Percentiles rank a stretch among this genome's conserved stretches.
Evolutionary conservation across 352 stramenopile species (phyloP).

Genomic region (Aphanomyces invadans): DNA sequence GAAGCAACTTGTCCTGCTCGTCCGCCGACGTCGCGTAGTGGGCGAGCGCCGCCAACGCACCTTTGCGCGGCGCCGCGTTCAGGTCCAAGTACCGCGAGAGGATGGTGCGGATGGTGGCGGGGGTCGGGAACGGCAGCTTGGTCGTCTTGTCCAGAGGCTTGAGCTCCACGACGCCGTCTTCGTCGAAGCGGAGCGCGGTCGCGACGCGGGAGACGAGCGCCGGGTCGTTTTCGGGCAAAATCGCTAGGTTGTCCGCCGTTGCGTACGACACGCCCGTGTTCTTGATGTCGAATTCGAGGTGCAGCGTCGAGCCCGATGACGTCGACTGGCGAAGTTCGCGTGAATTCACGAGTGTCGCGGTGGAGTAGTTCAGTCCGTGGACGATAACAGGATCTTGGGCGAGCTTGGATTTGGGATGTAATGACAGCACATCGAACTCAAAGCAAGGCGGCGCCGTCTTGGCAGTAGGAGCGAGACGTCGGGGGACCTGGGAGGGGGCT

Average conservation of each 20-base stretch:
- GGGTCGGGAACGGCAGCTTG: constrained; percentile 89
- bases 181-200: constrained; percentile 74
- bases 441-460: constrained; percentile 35
- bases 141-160: constrained; percentile 40
- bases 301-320: constrained; percentile 75
- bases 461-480: neutral
- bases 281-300: constrained; percentile 85
- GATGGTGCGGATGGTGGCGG: constrained; percentile 88
- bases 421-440: constrained; percentile 50
- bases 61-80: constrained; percentile 84
- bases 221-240: constrained; percentile 86
- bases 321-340: constrained; percentile 78
- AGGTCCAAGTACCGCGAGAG: constrained; percentile 92
- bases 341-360: constrained; percentile 78
- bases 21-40: constrained; percentile 52
- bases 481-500: constrained; percentile 20
- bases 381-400: constrained; percentile 56
- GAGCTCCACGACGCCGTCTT: constrained; percentile 85
- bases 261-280: constrained; percentile 80
- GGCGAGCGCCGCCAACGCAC: constrained; percentile 71
- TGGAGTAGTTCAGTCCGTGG: constrained; percentile 82
- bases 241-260: constrained; percentile 92
- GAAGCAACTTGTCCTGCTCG: constrained; percentile 49
- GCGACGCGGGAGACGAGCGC: constrained; percentile 80
- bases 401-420: constrained; percentile 28